A percentile compares a stretch with the other conserved stretches of the same genome.
phyloP scores from a whole-genome alignment of 768 basidiomycete species.

The Kwoniella dejecticola region DNA sequence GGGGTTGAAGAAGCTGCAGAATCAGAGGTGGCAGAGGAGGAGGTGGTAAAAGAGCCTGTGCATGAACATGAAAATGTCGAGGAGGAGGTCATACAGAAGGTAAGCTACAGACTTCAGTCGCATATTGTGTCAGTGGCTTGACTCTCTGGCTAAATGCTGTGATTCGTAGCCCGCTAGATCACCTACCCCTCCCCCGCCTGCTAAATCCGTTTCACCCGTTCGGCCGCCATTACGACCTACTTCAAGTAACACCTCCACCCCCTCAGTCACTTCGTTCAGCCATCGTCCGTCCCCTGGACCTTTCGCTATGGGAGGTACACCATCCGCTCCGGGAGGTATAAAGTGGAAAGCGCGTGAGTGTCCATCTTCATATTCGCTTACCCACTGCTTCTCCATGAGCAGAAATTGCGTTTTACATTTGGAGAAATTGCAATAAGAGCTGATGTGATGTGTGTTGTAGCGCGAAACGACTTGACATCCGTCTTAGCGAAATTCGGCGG shows the following conservation, averaged over 20 bases:
- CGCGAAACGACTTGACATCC: constrained; percentile 36
- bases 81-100: constrained; percentile 1
- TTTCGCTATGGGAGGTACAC: constrained; percentile 21
- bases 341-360: constrained; percentile 45
- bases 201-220: constrained; percentile 10
- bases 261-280: not conserved
- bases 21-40: not conserved
- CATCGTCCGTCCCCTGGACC: constrained; percentile 41
- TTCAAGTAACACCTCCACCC: constrained; percentile 18
- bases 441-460: constrained; percentile 15
- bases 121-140: not conserved
- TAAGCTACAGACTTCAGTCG: not conserved
- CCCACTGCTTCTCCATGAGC: no score
- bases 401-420: no score
- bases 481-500: constrained; percentile 44
- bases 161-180: constrained; percentile 4
- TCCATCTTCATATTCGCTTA: not conserved
- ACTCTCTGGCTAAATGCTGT: not conserved
- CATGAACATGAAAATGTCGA: constrained; percentile 2
- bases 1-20: not conserved
- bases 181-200: constrained; percentile 9
- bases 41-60: not conserved
- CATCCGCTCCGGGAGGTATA: constrained; percentile 33
- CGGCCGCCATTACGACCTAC: constrained; percentile 18
- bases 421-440: not conserved